phyloP scores from a whole-genome alignment of 176 grass and related monocot species.

The Aegilops speltoides region DNA sequence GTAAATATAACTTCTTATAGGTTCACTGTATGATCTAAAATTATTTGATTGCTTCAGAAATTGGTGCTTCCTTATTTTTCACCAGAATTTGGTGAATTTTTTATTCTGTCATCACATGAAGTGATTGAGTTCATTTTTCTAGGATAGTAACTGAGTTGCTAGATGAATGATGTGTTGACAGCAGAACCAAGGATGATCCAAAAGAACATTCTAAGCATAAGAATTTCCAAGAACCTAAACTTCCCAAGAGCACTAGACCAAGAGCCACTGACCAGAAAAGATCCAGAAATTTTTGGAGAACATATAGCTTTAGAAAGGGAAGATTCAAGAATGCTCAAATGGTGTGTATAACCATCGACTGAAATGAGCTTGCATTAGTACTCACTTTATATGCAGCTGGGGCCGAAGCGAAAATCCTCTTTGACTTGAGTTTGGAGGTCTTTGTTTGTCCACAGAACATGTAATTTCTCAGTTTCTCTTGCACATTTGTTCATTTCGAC shows the following conservation, averaged over 20 bases:
- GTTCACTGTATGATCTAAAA: background rate
- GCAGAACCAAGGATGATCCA: background rate
- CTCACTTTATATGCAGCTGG: background rate
- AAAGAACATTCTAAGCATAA: background rate
- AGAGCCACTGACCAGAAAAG: background rate
- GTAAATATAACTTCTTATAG: slow-evolving; percentile 25
- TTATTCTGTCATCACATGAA: background rate
- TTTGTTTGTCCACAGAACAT: background rate
- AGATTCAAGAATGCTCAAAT: no score
- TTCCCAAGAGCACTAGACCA: background rate
- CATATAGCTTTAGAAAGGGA: no score
- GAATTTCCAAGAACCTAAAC: background rate
- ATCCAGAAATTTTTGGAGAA: no score
- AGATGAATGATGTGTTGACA: background rate
- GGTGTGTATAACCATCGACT: no score
- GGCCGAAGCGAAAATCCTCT: background rate
- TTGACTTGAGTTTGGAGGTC: background rate
- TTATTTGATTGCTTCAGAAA: background rate
- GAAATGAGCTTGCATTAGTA: no score
- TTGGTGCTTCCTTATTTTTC: background rate
- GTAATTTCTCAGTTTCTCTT: background rate
- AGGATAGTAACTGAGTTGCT: background rate
- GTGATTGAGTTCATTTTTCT: background rate
- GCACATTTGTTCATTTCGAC: no score
- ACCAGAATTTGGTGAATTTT: background rate